Percentiles rank a stretch among this genome's conserved stretches.
Conservation (phyloP, 2,329 filamentous ascomycete species). For the Calonectria pteridis region DNA sequence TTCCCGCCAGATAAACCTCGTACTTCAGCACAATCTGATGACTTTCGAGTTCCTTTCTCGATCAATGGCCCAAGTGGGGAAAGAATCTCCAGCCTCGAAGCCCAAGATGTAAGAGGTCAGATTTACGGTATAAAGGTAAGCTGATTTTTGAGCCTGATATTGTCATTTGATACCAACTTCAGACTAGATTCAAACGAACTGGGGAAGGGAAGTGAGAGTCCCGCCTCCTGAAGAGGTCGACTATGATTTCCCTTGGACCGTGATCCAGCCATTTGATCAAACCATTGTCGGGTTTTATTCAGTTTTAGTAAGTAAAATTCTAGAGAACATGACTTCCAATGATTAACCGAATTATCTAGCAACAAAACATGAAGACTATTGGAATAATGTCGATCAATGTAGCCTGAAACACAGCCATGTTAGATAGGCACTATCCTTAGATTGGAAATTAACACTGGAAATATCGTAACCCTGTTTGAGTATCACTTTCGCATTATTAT, state of each 20-base stretch:
- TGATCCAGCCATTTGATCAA: not conserved
- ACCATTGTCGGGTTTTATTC: not conserved
- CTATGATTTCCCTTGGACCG: not conserved
- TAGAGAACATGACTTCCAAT: not conserved
- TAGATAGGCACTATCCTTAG: not conserved
- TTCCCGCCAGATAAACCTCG: too few relatives aligned
- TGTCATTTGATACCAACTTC: not conserved
- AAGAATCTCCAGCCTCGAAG: too few relatives aligned
- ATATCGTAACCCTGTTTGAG: not conserved
- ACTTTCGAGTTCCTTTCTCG: too few relatives aligned
- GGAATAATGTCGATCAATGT: not conserved
- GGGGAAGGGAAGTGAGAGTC: not conserved
- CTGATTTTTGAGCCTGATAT: not conserved
- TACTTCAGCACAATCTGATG: too few relatives aligned
- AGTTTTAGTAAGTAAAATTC: not conserved
- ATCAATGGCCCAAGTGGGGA: too few relatives aligned
- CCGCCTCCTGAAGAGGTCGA: not conserved
- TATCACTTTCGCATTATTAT: not conserved
- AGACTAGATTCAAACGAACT: not conserved
- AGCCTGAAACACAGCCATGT: not conserved
- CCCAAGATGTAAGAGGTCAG: not conserved
- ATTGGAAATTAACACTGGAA: not conserved
- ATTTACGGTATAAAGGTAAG: not conserved
- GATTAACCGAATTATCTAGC: not conserved
- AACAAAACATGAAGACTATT: not conserved